Evolutionary conservation across 202 grass and related monocot species (phyloP), one percentile per base, ranked within the genome.

Genomic region (Panicum virgatum): DNA sequence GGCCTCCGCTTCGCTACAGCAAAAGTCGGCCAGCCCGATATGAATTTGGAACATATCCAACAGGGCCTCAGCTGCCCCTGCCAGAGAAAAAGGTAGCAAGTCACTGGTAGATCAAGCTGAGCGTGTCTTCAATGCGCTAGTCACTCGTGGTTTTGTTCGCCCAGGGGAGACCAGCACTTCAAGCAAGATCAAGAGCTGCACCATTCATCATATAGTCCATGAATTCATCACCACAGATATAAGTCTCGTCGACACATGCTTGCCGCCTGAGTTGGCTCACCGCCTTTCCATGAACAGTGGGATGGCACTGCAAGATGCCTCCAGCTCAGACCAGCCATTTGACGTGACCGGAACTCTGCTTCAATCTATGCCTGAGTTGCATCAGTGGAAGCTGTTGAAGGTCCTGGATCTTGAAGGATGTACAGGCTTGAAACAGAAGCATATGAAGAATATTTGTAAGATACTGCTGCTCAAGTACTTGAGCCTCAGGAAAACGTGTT

Each of bases 361-460:
- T 18, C 12, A 70, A 29, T 70, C 22, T 47, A 63, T 63, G 30
- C 15, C 29, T 37, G 6, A 9, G 3, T 63, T 30, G 36, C 3
- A 26, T n/a, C 53, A 72, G 13, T 78, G 74, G 74, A n/a, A 62
- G 54, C 29, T 85, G 0, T 0, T 85, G 0, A 85, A 78, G 5
- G 11, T 78, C 30, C 56, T 85, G 0, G 83, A 85, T 51, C 83
- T 85, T 9, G 65, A 85, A 62, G 44, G 44, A 5, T 78, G 74
- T 54, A 70, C 5, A 30, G 73, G 32, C 10, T 40, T 84, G 1
- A 72, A 10, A 32, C 62, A 62, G 22, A 12, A 62, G 0, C 54
- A 78, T 38, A n/a, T 62, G 11, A 71, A 72, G 9, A 85, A 3
- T 0, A 78, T 85, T 0, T 85, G 65, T 16, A 70, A 85, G n/a